Evolutionary conservation across 2,329 filamentous ascomycete species (phyloP).

Genomic region (Trichoderma atroviride): DNA sequence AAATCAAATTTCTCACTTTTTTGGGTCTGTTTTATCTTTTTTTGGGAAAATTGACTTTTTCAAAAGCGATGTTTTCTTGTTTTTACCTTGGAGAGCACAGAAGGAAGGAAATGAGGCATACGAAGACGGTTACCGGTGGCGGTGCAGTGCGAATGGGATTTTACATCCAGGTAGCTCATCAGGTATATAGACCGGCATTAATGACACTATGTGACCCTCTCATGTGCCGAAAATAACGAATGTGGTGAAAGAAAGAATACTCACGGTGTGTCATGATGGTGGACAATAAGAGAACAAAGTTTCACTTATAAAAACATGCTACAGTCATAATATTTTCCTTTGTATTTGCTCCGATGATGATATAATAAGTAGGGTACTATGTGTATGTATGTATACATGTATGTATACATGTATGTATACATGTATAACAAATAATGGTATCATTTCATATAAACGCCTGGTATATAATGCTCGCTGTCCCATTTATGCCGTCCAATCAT

Average conservation of each 20-base stretch:
- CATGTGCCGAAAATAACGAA: not conserved
- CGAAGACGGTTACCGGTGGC: not conserved
- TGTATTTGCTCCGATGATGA: not conserved
- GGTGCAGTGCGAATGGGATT: not conserved
- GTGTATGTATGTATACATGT: too few relatives aligned
- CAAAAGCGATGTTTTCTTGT: conserved; percentile 1
- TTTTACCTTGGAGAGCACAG: not conserved
- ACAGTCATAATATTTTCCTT: not conserved
- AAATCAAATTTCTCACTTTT: not conserved
- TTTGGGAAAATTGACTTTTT: not conserved
- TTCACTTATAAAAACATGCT: not conserved
- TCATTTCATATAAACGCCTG: conserved; percentile 22
- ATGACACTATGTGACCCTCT: conserved; percentile 19
- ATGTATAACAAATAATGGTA: conserved; percentile 6
- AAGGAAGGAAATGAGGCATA: not conserved
- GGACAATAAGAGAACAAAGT: not conserved
- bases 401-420: not conserved
- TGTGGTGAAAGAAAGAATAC: not conserved
- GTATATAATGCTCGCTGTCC: conserved; percentile 5
- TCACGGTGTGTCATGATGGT: not conserved
- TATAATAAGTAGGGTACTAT: not conserved
- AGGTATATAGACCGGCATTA: conserved; percentile 23
- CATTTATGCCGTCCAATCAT: not conserved
- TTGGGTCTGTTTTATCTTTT: not conserved
- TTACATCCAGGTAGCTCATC: not conserved